Evolutionary conservation across 2,329 filamentous ascomycete genomes (phyloP).

Genomic region (Hirsutella minnesotensis): DNA sequence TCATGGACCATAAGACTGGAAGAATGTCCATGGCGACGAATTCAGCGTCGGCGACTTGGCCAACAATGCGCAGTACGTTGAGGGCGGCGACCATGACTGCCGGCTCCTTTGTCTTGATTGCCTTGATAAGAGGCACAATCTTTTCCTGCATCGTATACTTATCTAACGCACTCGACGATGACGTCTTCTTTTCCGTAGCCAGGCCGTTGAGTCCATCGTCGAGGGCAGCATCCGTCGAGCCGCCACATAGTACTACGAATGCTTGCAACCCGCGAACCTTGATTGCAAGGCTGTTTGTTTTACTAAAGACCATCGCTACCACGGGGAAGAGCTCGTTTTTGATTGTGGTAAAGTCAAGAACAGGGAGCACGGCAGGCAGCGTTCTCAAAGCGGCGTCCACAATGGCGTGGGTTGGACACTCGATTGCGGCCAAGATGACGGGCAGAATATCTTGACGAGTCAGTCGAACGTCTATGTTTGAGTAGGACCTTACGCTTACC

Average conservation of each 20-base stretch:
- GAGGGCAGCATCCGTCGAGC: constrained; percentile 39
- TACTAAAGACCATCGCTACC: constrained; percentile 80
- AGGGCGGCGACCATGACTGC: constrained; percentile 93
- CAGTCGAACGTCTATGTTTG: not conserved
- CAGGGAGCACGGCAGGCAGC: constrained; percentile 67
- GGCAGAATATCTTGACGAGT: constrained; percentile 63
- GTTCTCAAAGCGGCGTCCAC: constrained; percentile 76
- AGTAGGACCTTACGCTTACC: constrained; percentile 37
- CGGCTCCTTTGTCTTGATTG: constrained; percentile 94
- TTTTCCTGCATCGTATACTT: constrained; percentile 99
- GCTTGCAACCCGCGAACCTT: constrained; percentile 88
- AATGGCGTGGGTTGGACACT: constrained; percentile 79
- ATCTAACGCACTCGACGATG: constrained; percentile 70
- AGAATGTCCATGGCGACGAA: constrained; percentile 88
- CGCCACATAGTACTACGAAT: constrained; percentile 81
- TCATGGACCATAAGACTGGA: constrained; percentile 85
- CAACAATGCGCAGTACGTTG: constrained; percentile 73
- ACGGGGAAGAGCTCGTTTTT: constrained; percentile 95
- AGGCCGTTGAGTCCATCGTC: constrained; percentile 62
- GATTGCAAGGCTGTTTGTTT: constrained; percentile 86
- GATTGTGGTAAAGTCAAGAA: constrained; percentile 90
- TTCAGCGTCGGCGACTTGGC: constrained; percentile 70
- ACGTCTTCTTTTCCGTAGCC: constrained; percentile 45
- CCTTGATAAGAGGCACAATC: constrained; percentile 79
- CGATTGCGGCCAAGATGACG: constrained; percentile 70